Evolutionary conservation across 345 rosid species (phyloP).

Genomic region (Sonneratia alba): DNA sequence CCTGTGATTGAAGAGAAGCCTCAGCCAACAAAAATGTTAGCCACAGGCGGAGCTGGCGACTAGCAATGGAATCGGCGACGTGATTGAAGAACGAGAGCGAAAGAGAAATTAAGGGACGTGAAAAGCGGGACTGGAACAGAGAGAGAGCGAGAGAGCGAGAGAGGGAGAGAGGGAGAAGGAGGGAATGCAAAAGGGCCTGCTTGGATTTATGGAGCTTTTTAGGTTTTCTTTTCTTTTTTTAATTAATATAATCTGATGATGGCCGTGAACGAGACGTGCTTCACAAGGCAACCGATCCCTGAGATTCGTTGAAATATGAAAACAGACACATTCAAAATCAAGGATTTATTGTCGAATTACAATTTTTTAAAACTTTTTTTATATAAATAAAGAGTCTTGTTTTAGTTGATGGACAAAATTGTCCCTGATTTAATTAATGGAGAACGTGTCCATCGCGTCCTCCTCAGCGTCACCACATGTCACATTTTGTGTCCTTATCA

Average conservation of each 20-base stretch:
- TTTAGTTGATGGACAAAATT: too few relatives aligned
- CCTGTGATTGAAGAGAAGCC: background rate
- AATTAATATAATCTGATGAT: background rate
- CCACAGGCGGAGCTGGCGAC: background rate
- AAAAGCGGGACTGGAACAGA: conserved; percentile 18
- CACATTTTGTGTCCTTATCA: too few relatives aligned
- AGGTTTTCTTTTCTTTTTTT: background rate
- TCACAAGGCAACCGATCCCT: conserved; percentile 33
- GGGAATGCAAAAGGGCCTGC: conserved; percentile 14
- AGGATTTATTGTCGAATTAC: too few relatives aligned
- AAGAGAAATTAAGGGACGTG: background rate
- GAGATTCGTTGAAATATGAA: conserved; percentile 21
- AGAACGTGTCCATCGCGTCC: too few relatives aligned
- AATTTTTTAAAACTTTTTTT: too few relatives aligned
- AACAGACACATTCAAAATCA: background rate
- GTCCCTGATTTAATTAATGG: too few relatives aligned
- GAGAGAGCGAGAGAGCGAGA: conserved; percentile 2
- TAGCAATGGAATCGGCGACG: background rate
- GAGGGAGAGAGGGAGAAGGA: conserved; percentile 8
- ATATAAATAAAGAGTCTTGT: too few relatives aligned
- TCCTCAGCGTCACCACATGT: too few relatives aligned
- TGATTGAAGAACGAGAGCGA: background rate
- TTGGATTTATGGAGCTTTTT: conserved; percentile 50
- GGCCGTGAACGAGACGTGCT: conserved; percentile 43
- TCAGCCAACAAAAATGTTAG: background rate